A percentile compares a stretch with the other conserved stretches of the same genome.
Evolutionary conservation across 228 moss, liverwort and hornwort species (phyloP).

Genomic region (Sphagnum magellanicum): DNA sequence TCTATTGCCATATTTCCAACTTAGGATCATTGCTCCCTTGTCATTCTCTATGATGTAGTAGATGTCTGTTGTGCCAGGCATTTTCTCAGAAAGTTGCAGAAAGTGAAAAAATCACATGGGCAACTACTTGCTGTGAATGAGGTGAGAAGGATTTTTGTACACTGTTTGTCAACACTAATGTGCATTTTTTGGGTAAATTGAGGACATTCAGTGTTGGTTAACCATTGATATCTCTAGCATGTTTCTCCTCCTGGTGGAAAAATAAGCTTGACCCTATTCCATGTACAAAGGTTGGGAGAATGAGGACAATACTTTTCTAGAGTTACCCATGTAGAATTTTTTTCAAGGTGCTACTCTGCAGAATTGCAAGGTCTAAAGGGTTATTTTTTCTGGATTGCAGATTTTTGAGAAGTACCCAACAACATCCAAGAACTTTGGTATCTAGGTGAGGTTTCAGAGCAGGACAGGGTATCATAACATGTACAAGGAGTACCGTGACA

Average conservation of each 20-base stretch:
- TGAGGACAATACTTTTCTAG: background rate
- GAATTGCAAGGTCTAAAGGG: background rate
- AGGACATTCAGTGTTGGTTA: too few relatives aligned
- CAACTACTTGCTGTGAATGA: conserved; percentile 90
- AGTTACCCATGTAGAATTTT: background rate
- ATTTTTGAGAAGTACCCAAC: conserved; percentile 93
- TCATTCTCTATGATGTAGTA: background rate
- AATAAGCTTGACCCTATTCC: background rate
- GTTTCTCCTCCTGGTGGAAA: background rate
- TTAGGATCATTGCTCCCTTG: background rate
- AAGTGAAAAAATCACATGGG: conserved; percentile 91
- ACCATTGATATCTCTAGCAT: background rate
- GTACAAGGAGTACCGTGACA: conserved; percentile 96
- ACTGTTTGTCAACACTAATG: too few relatives aligned
- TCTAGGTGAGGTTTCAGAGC: conserved; percentile 95
- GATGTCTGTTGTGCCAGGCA: conserved; percentile 33
- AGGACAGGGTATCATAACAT: conserved; percentile 93
- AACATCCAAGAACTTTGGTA: conserved; percentile 89
- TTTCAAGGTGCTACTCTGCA: background rate
- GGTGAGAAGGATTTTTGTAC: conserved; percentile 15
- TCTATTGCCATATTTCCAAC: background rate
- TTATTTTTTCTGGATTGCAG: conserved; percentile 14
- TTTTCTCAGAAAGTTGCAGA: conserved; percentile 82
- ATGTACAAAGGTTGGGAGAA: background rate
- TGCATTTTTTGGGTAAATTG: too few relatives aligned